A percentile compares a stretch with the other conserved stretches of the same genome.
phyloP scores from a whole-genome alignment of 768 basidiomycete genomes.

The Mycena alexandri region DNA sequence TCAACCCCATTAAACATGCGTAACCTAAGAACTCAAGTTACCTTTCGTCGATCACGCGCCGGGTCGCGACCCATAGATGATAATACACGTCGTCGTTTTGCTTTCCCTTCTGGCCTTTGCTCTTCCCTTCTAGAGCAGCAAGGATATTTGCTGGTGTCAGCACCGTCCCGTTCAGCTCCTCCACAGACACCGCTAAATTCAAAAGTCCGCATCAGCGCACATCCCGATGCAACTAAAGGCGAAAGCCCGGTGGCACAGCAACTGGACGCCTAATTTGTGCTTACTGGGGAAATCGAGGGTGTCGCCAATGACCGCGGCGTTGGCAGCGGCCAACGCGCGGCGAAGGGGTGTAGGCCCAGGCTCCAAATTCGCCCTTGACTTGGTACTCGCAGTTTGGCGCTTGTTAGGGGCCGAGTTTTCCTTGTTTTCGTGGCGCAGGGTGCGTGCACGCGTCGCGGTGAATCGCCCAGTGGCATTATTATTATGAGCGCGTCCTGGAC shows the following conservation, averaged over 20 bases:
- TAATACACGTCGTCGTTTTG: conserved; percentile 39
- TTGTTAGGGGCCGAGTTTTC: conserved; percentile 5
- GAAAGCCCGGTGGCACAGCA: not conserved
- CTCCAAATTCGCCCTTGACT: not conserved
- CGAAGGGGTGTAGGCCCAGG: conserved; percentile 17
- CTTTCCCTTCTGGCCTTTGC: conserved; percentile 1
- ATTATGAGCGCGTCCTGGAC: not conserved
- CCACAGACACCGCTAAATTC: conserved; percentile 43
- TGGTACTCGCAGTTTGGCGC: not conserved
- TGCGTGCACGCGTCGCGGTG: conserved; percentile 15
- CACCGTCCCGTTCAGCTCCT: conserved; percentile 48
- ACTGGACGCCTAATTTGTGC: conserved; percentile 32
- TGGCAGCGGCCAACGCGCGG: conserved; percentile 36
- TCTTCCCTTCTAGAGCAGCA: conserved; percentile 30
- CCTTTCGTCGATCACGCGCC: conserved; percentile 52
- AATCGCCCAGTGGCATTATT: not conserved
- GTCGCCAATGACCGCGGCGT: conserved; percentile 56
- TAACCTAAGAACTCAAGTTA: conserved; percentile 34
- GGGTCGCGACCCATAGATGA: conserved; percentile 34
- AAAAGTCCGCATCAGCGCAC: not conserved
- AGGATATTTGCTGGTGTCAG: conserved; percentile 50
- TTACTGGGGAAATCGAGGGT: conserved; percentile 60
- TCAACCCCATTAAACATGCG: conserved; percentile 39
- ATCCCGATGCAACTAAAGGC: not conserved
- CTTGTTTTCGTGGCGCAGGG: conserved; percentile 15